phyloP scores from a whole-genome alignment of 495 filamentous ascomycete species.

The Trichoderma erinaceum region DNA sequence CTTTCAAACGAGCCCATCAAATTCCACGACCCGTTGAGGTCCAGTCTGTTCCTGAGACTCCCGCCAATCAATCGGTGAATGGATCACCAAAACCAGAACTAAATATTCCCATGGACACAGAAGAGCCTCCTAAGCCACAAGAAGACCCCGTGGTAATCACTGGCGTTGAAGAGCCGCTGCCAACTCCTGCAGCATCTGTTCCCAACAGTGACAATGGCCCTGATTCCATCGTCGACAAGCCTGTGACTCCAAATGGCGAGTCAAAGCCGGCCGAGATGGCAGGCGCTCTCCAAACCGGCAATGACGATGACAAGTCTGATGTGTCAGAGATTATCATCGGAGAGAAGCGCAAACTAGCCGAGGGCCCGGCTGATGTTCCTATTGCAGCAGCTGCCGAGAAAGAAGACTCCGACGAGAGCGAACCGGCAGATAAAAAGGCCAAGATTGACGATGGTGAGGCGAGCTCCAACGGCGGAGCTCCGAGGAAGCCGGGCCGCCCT shows the following conservation, averaged over 20 bases:
- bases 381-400: conserved; percentile 21
- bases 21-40: conserved; percentile 6
- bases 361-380: conserved; percentile 2
- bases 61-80: neutral
- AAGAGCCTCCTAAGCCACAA: conserved; percentile 3
- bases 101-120: neutral
- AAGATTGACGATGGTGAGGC: conserved; percentile 27
- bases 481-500: conserved; percentile 30
- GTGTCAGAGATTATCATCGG: neutral
- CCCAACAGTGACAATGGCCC: neutral
- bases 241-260: conserved; percentile 13
- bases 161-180: neutral
- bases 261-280: conserved; percentile 21
- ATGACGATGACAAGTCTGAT: neutral
- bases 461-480: conserved; percentile 12
- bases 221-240: conserved; percentile 15
- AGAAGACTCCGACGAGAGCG: conserved; percentile 17
- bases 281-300: conserved; percentile 16
- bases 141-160: neutral
- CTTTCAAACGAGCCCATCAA: neutral
- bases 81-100: conserved; percentile 12
- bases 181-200: neutral
- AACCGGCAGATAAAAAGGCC: conserved; percentile 30
- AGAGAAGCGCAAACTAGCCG: neutral
- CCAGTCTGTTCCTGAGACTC: conserved; percentile 14